phyloP scores from a whole-genome alignment of 495 filamentous ascomycete genomes.

The Neurospora sp. region DNA sequence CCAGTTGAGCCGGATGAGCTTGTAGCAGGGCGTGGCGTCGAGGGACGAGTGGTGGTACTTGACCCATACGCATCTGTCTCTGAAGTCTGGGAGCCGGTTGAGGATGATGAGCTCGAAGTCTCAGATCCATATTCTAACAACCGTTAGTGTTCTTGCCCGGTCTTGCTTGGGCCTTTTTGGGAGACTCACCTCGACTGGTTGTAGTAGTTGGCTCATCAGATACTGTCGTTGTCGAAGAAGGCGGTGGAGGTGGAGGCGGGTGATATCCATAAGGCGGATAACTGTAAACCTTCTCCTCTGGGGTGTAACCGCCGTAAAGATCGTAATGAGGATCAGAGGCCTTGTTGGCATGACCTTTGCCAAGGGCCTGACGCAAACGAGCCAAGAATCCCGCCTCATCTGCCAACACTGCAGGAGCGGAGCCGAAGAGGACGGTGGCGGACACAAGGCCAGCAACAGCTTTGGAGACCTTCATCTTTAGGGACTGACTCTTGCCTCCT shows the following conservation, averaged over 20 bases:
- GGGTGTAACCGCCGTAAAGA: constrained; percentile 14
- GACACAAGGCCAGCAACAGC: constrained; percentile 26
- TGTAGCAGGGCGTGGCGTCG: background rate
- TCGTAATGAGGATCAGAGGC: constrained; percentile 14
- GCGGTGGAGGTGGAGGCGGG: constrained; percentile 23
- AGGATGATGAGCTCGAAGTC: constrained; percentile 6
- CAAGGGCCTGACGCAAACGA: constrained; percentile 14
- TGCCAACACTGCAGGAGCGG: constrained; percentile 18
- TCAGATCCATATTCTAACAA: constrained; percentile 5
- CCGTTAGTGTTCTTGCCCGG: constrained; percentile 1
- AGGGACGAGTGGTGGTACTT: constrained; percentile 1
- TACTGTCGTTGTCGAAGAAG: constrained; percentile 12
- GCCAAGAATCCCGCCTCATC: constrained; percentile 17
- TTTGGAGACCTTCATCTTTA: constrained; percentile 29
- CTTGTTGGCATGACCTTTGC: constrained; percentile 4
- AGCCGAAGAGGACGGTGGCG: constrained; percentile 22
- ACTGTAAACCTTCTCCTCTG: constrained; percentile 24
- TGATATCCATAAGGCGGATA: constrained; percentile 36
- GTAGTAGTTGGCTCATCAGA: constrained; percentile 1
- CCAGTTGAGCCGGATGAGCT: background rate
- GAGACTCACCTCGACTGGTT: constrained; percentile 2
- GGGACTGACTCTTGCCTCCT: background rate
- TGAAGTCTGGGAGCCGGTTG: constrained; percentile 8
- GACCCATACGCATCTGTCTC: constrained; percentile 2
- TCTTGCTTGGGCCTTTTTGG: constrained; percentile 2